Percentiles rank a stretch among this genome's conserved stretches.
phyloP scores from a whole-genome alignment of 106 monocot genomes.

The Chionographis japonica region DNA sequence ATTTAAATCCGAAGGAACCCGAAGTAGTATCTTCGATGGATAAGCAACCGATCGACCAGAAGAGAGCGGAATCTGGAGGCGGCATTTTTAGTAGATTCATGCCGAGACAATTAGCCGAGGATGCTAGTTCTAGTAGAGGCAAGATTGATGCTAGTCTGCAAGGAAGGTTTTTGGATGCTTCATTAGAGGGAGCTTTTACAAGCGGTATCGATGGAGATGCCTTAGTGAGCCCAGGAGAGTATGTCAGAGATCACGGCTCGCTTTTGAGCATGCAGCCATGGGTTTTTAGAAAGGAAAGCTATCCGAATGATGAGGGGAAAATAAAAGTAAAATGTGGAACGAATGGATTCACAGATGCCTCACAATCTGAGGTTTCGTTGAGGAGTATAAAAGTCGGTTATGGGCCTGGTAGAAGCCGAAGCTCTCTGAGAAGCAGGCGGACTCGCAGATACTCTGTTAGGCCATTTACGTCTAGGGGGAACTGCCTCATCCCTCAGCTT shows the following conservation, averaged over 20 bases:
- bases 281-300: slow-evolving; percentile 32
- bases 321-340: neutral
- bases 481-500: slow-evolving; percentile 44
- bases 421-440: slow-evolving; percentile 28
- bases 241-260: slow-evolving; percentile 22
- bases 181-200: slow-evolving; percentile 9
- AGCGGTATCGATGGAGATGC: neutral
- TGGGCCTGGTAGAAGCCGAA: slow-evolving; percentile 24
- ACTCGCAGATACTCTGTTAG: slow-evolving; percentile 24
- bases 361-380: slow-evolving; percentile 13
- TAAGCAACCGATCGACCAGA: slow-evolving; percentile 1
- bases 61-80: slow-evolving; percentile 8
- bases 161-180: slow-evolving; percentile 9
- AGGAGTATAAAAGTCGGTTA: slow-evolving; percentile 20
- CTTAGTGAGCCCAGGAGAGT: slow-evolving; percentile 16
- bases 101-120: neutral
- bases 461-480: slow-evolving; percentile 36
- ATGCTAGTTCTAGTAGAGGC: slow-evolving; percentile 6
- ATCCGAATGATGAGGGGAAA: neutral
- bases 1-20: neutral
- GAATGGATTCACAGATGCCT: slow-evolving; percentile 1
- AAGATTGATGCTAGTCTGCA: slow-evolving; percentile 15
- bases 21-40: slow-evolving; percentile 7
- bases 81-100: slow-evolving; percentile 25
- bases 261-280: slow-evolving; percentile 50